Evolutionary conservation across 179 eudicot species (phyloP).

Genomic region (Vitellaria paradoxa): DNA sequence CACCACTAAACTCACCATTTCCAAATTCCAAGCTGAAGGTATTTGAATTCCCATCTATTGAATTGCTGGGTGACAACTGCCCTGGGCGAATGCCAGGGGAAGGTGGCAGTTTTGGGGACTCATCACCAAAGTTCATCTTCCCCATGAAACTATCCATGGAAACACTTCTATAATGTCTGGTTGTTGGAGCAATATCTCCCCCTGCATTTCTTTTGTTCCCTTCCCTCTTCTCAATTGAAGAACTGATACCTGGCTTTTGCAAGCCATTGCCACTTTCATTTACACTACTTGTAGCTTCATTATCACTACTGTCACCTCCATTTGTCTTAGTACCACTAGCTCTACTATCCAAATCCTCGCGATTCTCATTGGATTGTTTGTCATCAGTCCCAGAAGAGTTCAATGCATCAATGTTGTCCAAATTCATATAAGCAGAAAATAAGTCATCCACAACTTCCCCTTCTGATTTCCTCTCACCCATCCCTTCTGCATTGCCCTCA

Average conservation of each 20-base stretch:
- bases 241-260: slow-evolving; percentile 27
- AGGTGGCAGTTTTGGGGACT: slow-evolving; percentile 60
- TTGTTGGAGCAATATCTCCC: slow-evolving; percentile 62
- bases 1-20: slow-evolving; percentile 85
- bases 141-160: slow-evolving; percentile 96
- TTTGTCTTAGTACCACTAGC: slow-evolving; percentile 86
- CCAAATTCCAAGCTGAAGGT: slow-evolving; percentile 80
- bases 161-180: slow-evolving; percentile 76
- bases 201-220: slow-evolving; percentile 63
- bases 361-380: slow-evolving; percentile 55
- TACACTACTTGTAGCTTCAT: slow-evolving; percentile 79
- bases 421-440: slow-evolving; percentile 73
- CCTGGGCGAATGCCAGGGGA: slow-evolving; percentile 64
- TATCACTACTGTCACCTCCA: slow-evolving; percentile 91
- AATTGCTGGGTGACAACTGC: slow-evolving; percentile 62
- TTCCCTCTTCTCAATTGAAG: slow-evolving; percentile 40
- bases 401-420: slow-evolving; percentile 67
- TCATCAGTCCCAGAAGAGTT: slow-evolving; percentile 77
- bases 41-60: slow-evolving; percentile 46
- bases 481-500: slow-evolving; percentile 43
- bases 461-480: slow-evolving; percentile 52
- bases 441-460: slow-evolving; percentile 78
- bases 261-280: slow-evolving; percentile 61
- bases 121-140: slow-evolving; percentile 64
- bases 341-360: slow-evolving; percentile 74